Evolutionary conservation across 2,329 filamentous ascomycete genomes (phyloP), one percentile per base, ranked within the genome.

Genomic region (Fusarium sp.): DNA sequence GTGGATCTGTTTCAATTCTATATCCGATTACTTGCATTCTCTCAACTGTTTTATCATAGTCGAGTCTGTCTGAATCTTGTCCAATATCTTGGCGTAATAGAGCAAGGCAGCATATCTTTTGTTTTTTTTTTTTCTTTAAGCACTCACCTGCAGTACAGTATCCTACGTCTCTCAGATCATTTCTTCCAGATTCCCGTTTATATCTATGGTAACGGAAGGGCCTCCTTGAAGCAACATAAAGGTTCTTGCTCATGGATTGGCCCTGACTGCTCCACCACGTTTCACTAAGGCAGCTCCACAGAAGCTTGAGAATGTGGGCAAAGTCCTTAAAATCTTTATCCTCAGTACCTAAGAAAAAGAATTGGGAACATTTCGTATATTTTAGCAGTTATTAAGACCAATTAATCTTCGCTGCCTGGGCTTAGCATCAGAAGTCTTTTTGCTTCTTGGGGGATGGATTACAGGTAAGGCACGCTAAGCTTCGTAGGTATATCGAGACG

Each of bases 201-300:
- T 49, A 49, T 10, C 21, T 3, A 31, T 15, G 9, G 25, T 10
- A 19, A 51, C 23, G 16, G 29, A 51, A 8, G n/a, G 19, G 16
- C n/a, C 33, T 35, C 16, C 29, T 23, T 15, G 18, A 25, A 16
- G 44, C 19, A 29, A n/a, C 14, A 10, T 46, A 15, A 4, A 33
- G 4, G 29, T 35, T 23, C 46, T 23, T 19, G 29, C 29, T 23
- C 46, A 23, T 5, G 12, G 4, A n/a, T n/a, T n/a, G n/a, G n/a
- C n/a, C 16, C 23, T 23, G 8, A 33, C 29, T 49, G n/a, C 29
- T 37, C 25, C 45, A 19, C 27, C 27, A n/a, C 35, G 19, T 25
- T 58, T 48, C 29, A 65, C 37, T 29, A 9, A 33, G 12, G 19
- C 11, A 23, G 49, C 64, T 58, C 66, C 64, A 57, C 66, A 69